Conservation (phyloP, 805 yeast genomes). For the Zygosaccharomyces kombuchaensis region DNA sequence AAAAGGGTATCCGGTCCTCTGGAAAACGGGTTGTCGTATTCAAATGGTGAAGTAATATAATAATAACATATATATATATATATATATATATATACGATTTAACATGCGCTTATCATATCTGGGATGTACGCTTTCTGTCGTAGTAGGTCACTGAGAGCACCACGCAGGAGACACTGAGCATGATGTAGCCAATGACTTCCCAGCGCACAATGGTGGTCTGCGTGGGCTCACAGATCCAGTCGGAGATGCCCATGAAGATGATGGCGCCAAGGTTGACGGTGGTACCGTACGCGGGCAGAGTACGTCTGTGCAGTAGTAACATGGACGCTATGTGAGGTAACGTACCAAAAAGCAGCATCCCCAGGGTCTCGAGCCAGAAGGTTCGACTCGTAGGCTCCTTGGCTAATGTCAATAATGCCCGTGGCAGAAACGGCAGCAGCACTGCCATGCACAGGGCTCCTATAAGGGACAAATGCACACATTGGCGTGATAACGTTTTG, state of each 20-base stretch:
- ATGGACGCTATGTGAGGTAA: constrained; percentile 25
- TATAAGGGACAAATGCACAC: constrained; percentile 19
- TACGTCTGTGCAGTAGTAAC: constrained; percentile 22
- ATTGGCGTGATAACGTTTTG: constrained; percentile 15
- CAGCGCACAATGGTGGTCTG: constrained; percentile 31
- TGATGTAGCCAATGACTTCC: constrained; percentile 32
- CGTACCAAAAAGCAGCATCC: constrained; percentile 24
- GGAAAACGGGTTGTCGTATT: constrained; percentile 33
- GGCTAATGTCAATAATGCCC: constrained; percentile 10
- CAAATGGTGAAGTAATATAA: constrained; percentile 24
- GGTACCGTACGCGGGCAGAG: constrained; percentile 28
- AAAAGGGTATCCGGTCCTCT: constrained; percentile 40
- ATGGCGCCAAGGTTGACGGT: constrained; percentile 30
- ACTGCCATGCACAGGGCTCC: constrained; percentile 21
- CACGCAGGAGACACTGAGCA: constrained; percentile 25
- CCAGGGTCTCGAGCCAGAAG: constrained; percentile 19
- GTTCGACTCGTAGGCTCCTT: constrained; percentile 12
- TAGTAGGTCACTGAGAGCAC: constrained; percentile 20
- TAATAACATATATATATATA: constrained; percentile 1
- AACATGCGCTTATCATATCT: constrained; percentile 1
- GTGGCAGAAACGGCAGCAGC: constrained; percentile 24
- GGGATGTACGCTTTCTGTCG: constrained; percentile 12
- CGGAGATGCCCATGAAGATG: constrained; percentile 28
- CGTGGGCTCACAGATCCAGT: constrained; percentile 30
- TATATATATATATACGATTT: background rate